Base-by-base conservation (phyloP, 1,284 basidiomycete species). In the Meripilus lineatus region DNA sequence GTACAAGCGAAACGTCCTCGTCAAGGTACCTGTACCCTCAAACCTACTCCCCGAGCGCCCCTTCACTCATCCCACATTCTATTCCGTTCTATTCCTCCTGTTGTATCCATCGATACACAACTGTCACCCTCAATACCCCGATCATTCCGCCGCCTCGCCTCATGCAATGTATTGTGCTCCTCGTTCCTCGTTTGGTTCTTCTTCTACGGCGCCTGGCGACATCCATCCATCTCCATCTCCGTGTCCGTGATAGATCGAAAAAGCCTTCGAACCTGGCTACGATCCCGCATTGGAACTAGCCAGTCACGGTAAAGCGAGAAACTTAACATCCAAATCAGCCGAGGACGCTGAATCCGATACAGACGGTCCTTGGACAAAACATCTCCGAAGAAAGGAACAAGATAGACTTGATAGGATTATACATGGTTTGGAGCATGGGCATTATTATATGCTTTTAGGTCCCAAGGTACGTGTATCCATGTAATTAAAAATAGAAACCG, bases 1-100 rank as follows among this genome's bases (percentile, higher is more conserved):
- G 82, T 91, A 91, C 67, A 90, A 91, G 65, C 75, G 75, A 51
- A 80, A 81, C 57, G 87, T 90, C 8, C 68, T 89, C n/a, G 68
- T 78, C 60, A 82, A 91, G 70, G 88, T 85, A 58, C n/a, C n/a
- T 48, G 47, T 46, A n/a, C n/a, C n/a, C n/a, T n/a, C n/a, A n/a
- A n/a, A n/a, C n/a, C n/a, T n/a, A n/a, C n/a, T n/a, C n/a, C n/a
- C n/a, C n/a, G n/a, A n/a, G n/a, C n/a, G n/a, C n/a, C n/a, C n/a
- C n/a, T n/a, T n/a, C n/a, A n/a, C n/a, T n/a, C n/a, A n/a, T n/a
- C n/a, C n/a, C n/a, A n/a, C n/a, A n/a, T n/a, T n/a, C n/a, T n/a
- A n/a, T n/a, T n/a, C n/a, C n/a, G n/a, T n/a, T n/a, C n/a, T n/a
- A n/a, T n/a, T n/a, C n/a, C n/a, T n/a, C n/a, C n/a, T n/a, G n/a